Evolutionary conservation across 2,329 filamentous ascomycete species (phyloP).

Genomic region (Fusarium falciforme): DNA sequence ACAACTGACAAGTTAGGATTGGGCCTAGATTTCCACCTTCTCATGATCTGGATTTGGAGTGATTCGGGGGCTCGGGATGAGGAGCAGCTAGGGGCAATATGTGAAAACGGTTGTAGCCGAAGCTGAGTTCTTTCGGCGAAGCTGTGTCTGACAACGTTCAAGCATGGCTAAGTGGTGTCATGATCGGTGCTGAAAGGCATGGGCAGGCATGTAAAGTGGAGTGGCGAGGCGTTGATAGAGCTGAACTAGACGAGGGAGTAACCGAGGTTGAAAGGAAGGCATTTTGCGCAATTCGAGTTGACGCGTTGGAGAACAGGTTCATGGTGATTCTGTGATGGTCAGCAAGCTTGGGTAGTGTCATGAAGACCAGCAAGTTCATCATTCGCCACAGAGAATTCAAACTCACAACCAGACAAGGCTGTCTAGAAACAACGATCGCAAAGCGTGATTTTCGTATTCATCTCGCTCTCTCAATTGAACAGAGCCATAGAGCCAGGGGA

Average conservation of each 20-base stretch:
- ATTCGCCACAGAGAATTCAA: constrained; percentile 8
- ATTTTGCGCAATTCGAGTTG: neutral
- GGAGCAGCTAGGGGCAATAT: neutral
- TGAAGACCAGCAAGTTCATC: neutral
- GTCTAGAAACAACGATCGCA: neutral
- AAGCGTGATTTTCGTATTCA: neutral
- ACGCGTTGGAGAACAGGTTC: neutral
- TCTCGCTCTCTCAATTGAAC: neutral
- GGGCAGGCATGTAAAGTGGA: constrained; percentile 7
- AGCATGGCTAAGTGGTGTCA: constrained; percentile 7
- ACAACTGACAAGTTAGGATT: neutral
- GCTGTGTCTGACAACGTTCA: neutral
- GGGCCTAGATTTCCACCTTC: neutral
- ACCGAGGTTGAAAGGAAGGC: neutral
- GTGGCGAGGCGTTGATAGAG: neutral
- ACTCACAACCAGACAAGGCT: neutral
- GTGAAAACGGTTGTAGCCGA: neutral
- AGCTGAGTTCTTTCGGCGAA: neutral
- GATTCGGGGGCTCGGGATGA: neutral
- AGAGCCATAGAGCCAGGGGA: neutral
- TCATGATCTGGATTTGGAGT: constrained; percentile 12
- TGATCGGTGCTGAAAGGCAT: constrained; percentile 3
- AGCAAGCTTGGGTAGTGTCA: neutral
- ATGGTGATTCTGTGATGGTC: neutral
- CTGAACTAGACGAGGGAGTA: neutral